These are phyloP conservation scores for Nannochloropsis salina DNA, from an alignment of 108 stramenopile species.

Conservation along the genomic window DNA sequence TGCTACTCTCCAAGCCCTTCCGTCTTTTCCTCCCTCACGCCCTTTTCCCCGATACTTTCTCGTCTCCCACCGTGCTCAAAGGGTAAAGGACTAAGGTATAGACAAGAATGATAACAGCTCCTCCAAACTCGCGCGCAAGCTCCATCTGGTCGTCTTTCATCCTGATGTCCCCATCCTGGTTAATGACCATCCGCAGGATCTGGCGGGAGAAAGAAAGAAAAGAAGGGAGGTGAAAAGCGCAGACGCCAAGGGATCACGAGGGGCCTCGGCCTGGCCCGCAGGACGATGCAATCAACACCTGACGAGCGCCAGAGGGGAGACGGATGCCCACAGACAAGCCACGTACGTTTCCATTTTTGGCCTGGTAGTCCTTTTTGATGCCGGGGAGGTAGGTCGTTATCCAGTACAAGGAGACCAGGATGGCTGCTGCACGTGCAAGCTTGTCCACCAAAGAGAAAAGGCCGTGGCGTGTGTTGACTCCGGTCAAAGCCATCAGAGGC, in stretches of 20 bases:
- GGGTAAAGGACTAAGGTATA: not conserved
- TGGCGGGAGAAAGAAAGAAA: not conserved
- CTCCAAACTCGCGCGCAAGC: constrained; percentile 9
- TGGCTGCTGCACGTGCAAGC: not conserved
- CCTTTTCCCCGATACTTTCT: not conserved
- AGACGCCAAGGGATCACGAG: not conserved
- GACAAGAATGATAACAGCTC: not conserved
- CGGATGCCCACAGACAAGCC: not conserved
- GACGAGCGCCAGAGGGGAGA: not conserved
- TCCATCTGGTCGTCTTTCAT: not conserved
- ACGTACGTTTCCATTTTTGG: not conserved
- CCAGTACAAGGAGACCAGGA: not conserved
- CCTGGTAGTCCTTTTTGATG: not conserved
- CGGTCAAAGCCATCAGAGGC: not conserved
- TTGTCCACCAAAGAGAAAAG: not conserved
- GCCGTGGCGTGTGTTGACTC: not conserved
- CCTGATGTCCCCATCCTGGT: not conserved
- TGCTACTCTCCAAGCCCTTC: not conserved
- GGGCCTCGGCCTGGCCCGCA: not conserved
- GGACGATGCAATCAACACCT: not conserved
- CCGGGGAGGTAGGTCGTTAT: not conserved
- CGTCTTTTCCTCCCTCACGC: not conserved
- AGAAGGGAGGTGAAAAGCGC: not conserved
- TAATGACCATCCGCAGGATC: not conserved
- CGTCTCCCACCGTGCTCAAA: not conserved